Percentiles rank a stretch among this genome's conserved stretches.
Evolutionary conservation across 768 basidiomycete species (phyloP).

Genomic region (Lentinula edodes): DNA sequence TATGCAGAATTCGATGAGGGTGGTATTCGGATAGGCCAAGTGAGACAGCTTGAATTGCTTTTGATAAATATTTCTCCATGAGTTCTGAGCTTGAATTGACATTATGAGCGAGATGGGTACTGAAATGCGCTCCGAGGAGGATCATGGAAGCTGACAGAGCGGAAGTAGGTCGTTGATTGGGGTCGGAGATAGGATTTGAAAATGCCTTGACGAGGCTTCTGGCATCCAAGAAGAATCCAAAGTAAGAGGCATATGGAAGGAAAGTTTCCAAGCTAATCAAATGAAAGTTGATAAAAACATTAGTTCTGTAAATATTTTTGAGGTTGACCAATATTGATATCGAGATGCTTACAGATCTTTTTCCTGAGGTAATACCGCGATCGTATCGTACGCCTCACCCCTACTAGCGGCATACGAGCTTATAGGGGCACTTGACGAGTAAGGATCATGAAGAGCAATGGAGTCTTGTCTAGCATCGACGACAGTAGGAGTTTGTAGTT

Average conservation of each 20-base stretch:
- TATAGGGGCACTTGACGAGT: constrained; percentile 7
- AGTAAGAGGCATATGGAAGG: constrained; percentile 18
- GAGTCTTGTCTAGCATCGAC: constrained; percentile 1
- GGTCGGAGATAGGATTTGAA: constrained; percentile 21
- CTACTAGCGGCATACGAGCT: background rate
- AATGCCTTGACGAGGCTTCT: constrained; percentile 34
- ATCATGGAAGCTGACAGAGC: constrained; percentile 18
- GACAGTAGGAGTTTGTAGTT: constrained; percentile 21
- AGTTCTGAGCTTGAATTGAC: background rate
- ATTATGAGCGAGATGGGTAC: constrained; percentile 12
- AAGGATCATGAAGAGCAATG: constrained; percentile 20
- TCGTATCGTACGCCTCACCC: no score
- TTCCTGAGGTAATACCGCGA: background rate
- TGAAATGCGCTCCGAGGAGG: constrained; percentile 18
- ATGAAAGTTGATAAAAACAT: no score
- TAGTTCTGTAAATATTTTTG: no score
- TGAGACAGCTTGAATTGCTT: constrained; percentile 22
- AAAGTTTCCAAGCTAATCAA: background rate
- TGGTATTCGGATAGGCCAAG: constrained; percentile 22
- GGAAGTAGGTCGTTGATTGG: constrained; percentile 21
- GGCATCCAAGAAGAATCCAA: constrained; percentile 30
- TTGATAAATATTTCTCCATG: constrained; percentile 16
- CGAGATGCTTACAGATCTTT: background rate
- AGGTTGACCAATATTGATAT: background rate
- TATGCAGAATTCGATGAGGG: constrained; percentile 20